These are phyloP conservation scores for Closterium sp. DNA, from an alignment of 139 green algal species.

Conservation along the genomic window DNA sequence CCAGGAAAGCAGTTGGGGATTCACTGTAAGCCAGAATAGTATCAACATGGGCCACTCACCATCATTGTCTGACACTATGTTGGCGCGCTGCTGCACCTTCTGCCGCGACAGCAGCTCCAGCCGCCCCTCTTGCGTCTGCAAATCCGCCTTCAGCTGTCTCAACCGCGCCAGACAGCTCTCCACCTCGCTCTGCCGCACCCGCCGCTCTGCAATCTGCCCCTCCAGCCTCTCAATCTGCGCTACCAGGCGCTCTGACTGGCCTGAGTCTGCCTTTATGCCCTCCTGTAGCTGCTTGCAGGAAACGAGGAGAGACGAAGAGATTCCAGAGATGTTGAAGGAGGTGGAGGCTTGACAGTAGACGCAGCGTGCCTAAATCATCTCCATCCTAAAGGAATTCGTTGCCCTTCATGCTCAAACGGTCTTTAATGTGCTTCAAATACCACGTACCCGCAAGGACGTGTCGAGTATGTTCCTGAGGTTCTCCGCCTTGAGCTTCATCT, in stretches of 20 bases:
- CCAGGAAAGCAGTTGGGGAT: not conserved
- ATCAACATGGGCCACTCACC: not conserved
- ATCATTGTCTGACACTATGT: constrained; percentile 25
- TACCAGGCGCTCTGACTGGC: constrained; percentile 29
- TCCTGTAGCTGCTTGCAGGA: constrained; percentile 24
- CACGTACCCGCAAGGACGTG: constrained; percentile 27
- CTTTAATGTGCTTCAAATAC: not conserved
- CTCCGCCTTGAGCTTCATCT: constrained; percentile 72
- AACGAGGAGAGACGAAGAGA: too few species aligned
- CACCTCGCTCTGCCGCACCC: not conserved
- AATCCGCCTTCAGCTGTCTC: constrained; percentile 30
- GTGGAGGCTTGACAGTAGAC: not conserved
- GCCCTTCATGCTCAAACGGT: too few species aligned
- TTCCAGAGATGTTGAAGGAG: not conserved
- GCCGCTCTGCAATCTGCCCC: constrained; percentile 8
- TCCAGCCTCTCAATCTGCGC: constrained; percentile 29
- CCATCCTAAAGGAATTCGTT: too few species aligned
- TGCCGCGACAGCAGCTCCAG: constrained; percentile 18
- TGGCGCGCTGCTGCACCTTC: constrained; percentile 15
- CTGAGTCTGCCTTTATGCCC: constrained; percentile 38
- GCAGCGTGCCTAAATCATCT: too few species aligned
- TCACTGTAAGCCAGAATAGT: not conserved
- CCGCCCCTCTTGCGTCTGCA: constrained; percentile 24
- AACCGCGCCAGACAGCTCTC: constrained; percentile 13
- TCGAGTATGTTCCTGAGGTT: constrained; percentile 68